phyloP scores from a whole-genome alignment of 257 asterid genomes.

The Apocynum venetum region DNA sequence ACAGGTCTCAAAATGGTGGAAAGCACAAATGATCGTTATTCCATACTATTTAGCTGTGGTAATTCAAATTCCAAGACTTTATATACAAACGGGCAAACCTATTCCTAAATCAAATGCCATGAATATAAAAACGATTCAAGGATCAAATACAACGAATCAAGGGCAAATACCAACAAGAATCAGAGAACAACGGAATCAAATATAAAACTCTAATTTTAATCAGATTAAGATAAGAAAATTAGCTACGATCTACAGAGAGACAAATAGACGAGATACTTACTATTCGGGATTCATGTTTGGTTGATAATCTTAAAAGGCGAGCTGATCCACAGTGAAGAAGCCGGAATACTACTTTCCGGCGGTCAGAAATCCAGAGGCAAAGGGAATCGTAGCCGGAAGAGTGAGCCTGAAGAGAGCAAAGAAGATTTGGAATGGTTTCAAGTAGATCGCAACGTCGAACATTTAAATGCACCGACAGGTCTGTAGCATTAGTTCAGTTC shows the following conservation, averaged over 20 bases:
- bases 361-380: conserved; percentile 15
- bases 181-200: background rate
- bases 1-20: background rate
- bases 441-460: background rate
- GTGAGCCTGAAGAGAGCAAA: conserved; percentile 6
- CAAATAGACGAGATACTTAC: conserved; percentile 28
- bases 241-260: background rate
- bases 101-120: background rate
- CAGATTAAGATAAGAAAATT: background rate
- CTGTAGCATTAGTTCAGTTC: background rate
- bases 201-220: no score
- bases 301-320: background rate
- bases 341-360: conserved; percentile 23
- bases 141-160: conserved; percentile 6
- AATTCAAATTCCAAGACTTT: background rate
- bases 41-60: background rate
- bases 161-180: background rate
- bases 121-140: background rate
- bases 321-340: conserved; percentile 9
- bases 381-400: conserved; percentile 29
- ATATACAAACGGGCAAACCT: background rate
- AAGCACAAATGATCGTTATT: background rate
- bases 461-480: conserved; percentile 23
- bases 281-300: conserved; percentile 37
- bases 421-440: background rate